Evolutionary conservation across 768 basidiomycete species (phyloP).

Genomic region (Russula griseocarnosa): DNA sequence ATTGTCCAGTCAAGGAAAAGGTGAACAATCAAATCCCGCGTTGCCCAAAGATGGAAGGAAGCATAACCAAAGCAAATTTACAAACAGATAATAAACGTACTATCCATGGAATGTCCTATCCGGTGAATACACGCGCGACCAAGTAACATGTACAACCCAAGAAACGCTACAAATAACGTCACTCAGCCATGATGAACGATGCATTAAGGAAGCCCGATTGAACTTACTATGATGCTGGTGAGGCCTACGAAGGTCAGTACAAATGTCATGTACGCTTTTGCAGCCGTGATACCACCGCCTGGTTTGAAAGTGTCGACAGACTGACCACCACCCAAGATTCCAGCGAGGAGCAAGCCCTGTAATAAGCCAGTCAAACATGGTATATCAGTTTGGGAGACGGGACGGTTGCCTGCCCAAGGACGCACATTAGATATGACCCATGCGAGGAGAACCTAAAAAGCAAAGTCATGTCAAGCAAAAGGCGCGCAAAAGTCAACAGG

Average conservation of each 20-base stretch:
- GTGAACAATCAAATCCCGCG: background rate
- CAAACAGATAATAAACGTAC: constrained; percentile 8
- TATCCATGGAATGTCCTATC: constrained; percentile 32
- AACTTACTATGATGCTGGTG: constrained; percentile 57
- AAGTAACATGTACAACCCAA: constrained; percentile 55
- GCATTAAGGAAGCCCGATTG: background rate
- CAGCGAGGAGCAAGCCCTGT: constrained; percentile 65
- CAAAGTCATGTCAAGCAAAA: background rate
- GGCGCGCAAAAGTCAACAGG: background rate
- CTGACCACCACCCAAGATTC: constrained; percentile 61
- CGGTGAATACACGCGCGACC: constrained; percentile 49
- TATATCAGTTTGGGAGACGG: background rate
- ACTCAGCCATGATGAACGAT: constrained; percentile 24
- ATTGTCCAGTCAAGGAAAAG: background rate
- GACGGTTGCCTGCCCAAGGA: constrained; percentile 2
- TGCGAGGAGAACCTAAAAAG: constrained; percentile 55
- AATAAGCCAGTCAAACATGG: background rate
- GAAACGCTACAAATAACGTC: constrained; percentile 44
- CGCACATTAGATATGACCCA: constrained; percentile 85
- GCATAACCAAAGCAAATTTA: background rate
- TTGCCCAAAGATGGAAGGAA: background rate
- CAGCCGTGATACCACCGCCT: constrained; percentile 46
- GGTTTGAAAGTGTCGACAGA: constrained; percentile 57
- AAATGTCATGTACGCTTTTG: constrained; percentile 74
- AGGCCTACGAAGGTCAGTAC: constrained; percentile 79